Evolutionary conservation across 495 filamentous ascomycete genomes (phyloP).

Genomic region (Aspergillus leporis): DNA sequence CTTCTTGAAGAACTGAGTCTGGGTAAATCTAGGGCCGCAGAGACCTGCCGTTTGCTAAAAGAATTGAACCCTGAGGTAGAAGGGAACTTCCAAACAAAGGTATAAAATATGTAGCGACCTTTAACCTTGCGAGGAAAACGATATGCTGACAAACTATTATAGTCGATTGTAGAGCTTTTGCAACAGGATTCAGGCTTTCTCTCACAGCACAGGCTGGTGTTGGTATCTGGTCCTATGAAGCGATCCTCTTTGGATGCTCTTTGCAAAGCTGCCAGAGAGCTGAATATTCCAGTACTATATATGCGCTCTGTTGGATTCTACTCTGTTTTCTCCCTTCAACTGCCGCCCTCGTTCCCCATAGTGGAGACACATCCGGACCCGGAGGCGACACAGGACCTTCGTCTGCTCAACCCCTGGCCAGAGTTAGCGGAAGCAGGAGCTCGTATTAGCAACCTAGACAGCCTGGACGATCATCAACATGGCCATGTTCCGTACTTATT

Average conservation of each 20-base stretch:
- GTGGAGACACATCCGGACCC: constrained; percentile 96
- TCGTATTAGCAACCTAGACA: constrained; percentile 65
- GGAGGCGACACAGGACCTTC: constrained; percentile 79
- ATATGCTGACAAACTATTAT: constrained; percentile 15
- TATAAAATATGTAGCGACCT: constrained; percentile 14
- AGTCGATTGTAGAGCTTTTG: constrained; percentile 43
- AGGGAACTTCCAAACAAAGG: constrained; percentile 58
- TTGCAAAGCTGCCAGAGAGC: constrained; percentile 54
- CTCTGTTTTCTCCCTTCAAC: constrained; percentile 74
- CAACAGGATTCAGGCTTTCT: constrained; percentile 47
- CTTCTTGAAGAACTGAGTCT: constrained; percentile 80
- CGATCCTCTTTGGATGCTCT: constrained; percentile 58
- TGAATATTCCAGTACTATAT: constrained; percentile 76
- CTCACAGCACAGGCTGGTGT: constrained; percentile 66
- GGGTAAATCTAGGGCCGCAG: constrained; percentile 78
- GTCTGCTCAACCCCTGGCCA: constrained; percentile 83
- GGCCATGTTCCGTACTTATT: constrained; percentile 90
- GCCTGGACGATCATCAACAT: constrained; percentile 78
- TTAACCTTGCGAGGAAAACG: not conserved
- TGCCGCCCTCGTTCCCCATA: constrained; percentile 81
- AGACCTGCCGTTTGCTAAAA: constrained; percentile 69
- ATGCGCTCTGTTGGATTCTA: constrained; percentile 88
- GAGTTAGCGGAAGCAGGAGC: constrained; percentile 65
- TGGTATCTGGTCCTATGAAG: constrained; percentile 71
- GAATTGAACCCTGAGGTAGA: constrained; percentile 97